Percentiles rank a stretch among this genome's conserved stretches.
Conservation (phyloP, 768 basidiomycete species). For the Suillus clintonianus region DNA sequence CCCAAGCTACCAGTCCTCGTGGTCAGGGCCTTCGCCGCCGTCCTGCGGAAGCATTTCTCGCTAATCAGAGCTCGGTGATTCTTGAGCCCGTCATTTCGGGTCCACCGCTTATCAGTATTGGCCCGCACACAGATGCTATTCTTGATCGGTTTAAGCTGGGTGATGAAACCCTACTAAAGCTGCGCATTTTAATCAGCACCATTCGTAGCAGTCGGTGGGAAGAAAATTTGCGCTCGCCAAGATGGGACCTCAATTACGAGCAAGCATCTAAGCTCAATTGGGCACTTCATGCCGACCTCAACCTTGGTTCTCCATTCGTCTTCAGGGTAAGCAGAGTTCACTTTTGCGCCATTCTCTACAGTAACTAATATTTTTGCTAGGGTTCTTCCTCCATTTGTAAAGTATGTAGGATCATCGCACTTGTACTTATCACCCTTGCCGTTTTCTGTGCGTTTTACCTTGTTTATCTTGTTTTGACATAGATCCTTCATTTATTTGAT, state of each 20-base stretch:
- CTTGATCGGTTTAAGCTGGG: conserved; percentile 8
- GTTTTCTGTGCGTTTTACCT: neutral
- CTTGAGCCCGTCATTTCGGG: neutral
- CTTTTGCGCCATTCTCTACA: no score
- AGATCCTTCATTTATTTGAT: neutral
- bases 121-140: conserved; percentile 6
- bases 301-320: neutral
- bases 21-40: neutral
- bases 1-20: neutral
- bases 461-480: neutral
- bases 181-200: neutral
- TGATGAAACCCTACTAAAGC: conserved; percentile 2
- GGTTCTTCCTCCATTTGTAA: neutral
- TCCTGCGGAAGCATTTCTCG: neutral
- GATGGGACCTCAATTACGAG: conserved; percentile 12
- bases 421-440: neutral
- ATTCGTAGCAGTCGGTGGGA: conserved; percentile 10
- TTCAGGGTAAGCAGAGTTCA: neutral
- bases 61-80: neutral
- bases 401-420: neutral
- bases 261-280: conserved; percentile 4
- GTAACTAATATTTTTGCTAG: no score
- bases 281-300: conserved; percentile 3
- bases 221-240: neutral
- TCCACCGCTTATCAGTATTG: conserved; percentile 10